These are phyloP conservation scores for Oxytropis ochrocephala DNA, from an alignment of 306 rosid genomes.

Conservation along the genomic window DNA sequence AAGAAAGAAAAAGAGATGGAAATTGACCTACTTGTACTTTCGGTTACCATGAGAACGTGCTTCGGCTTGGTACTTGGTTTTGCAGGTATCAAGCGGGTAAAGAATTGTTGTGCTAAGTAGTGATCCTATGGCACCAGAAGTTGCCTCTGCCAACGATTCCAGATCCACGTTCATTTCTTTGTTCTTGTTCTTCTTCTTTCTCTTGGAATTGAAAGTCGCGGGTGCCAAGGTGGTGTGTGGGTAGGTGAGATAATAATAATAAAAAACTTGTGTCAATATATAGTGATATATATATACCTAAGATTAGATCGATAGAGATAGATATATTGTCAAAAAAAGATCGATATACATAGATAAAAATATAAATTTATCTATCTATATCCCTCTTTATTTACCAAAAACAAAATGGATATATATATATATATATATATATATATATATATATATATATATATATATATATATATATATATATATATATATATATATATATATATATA, in stretches of 20 bases:
- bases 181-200: neutral
- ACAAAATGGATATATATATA: too few relatives aligned
- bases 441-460: too few relatives aligned
- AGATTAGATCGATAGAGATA: neutral
- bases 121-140: constrained; percentile 97
- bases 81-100: constrained; percentile 95
- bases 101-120: constrained; percentile 81
- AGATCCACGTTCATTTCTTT: constrained; percentile 65
- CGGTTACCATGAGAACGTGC: constrained; percentile 56
- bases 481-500: too few relatives aligned
- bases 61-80: constrained; percentile 93
- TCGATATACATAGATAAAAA: too few relatives aligned
- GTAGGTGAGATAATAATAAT: neutral
- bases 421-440: too few relatives aligned
- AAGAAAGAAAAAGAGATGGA: neutral
- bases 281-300: too few relatives aligned
- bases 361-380: too few relatives aligned
- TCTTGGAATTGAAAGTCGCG: neutral
- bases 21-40: constrained; percentile 48
- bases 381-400: too few relatives aligned
- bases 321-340: too few relatives aligned
- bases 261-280: too few relatives aligned
- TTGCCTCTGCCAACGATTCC: constrained; percentile 92
- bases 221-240: constrained; percentile 1
- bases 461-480: too few relatives aligned